Evolutionary conservation across 306 rosid genomes (phyloP), one percentile per base, ranked within the genome.

Genomic region (Glycine tomentella): DNA sequence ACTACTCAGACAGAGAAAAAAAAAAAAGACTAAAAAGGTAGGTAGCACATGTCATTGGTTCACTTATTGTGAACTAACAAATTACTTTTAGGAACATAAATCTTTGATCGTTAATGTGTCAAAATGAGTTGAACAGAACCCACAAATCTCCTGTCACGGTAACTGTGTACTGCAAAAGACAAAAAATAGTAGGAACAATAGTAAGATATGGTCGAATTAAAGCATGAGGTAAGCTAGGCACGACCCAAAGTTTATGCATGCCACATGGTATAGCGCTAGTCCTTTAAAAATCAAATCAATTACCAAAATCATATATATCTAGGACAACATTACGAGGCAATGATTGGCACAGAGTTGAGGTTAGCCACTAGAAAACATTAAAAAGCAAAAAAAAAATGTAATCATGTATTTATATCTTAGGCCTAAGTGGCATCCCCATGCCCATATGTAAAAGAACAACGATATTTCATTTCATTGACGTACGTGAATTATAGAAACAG

Each of bases 131-230:
- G 50, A 53, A 63, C 40, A 45, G 15, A 69, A 69, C 4, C 51
- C 25, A 56, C 48, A 45, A 68, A 5, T 16, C 44, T 64, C 16
- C 13, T 57, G 58, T 33, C 81, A 57, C 52, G 25, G 6, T 65
- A 65, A 63, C 69, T 65, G 51, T 34, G 45, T 75, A 69, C 74
- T 56, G 40, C 55, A 46, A 0, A 69, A 69, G 40, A 69, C 69
- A 38, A 14, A 52, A 38, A 38, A 31, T 1, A 48, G 33, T 36
- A 67, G 48, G 72, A 45, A 5, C 8, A n/a, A 44, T 59, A 17
- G 34, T 13, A 71, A 66, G 87, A 87, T 80, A 80, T 81, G 87
- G 66, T 81, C 48, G 86, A 84, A 36, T 14, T 77, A 67, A 83
- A 71, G 80, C 48, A 77, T 86, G 84, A 73, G 76, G 44, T 77